These are phyloP conservation scores for Gossypium davidsonii DNA, from an alignment of 441 rosid genomes.

Conservation along the genomic window DNA sequence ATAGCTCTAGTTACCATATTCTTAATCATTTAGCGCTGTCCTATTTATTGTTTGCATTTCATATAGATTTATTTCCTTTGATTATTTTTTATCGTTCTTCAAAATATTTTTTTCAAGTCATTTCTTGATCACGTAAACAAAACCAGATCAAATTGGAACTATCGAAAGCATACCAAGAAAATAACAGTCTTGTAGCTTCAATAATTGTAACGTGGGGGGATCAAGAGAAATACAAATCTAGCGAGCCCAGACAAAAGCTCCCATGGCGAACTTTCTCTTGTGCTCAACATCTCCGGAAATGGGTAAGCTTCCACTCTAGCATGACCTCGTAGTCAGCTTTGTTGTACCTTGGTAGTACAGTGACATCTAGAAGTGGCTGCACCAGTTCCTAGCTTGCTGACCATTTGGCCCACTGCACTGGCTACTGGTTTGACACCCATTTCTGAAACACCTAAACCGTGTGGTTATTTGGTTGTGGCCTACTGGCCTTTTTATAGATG, in stretches of 20 bases:
- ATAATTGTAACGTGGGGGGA: neutral
- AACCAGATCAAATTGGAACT: neutral
- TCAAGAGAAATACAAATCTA: neutral
- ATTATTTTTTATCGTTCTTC: neutral
- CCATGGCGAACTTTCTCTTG: slow-evolving; percentile 41
- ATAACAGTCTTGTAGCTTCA: neutral
- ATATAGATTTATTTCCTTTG: neutral
- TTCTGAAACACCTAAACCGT: neutral
- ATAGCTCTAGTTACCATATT: neutral
- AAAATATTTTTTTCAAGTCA: neutral
- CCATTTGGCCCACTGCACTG: neutral
- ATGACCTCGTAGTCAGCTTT: slow-evolving; percentile 37
- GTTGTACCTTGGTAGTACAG: slow-evolving; percentile 44
- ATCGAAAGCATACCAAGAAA: neutral
- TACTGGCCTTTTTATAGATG: neutral
- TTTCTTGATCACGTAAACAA: neutral
- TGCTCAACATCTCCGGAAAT: slow-evolving; percentile 28
- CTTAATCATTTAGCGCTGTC: neutral
- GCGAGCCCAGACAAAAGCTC: slow-evolving; percentile 42
- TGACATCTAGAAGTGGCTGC: slow-evolving; percentile 36
- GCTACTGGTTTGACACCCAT: slow-evolving; percentile 8
- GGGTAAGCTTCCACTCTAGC: slow-evolving; percentile 42
- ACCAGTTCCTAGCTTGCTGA: slow-evolving; percentile 11
- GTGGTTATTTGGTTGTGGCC: neutral
- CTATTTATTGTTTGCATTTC: neutral